phyloP scores from a whole-genome alignment of 345 rosid species.

The Fremontodendron californicum region DNA sequence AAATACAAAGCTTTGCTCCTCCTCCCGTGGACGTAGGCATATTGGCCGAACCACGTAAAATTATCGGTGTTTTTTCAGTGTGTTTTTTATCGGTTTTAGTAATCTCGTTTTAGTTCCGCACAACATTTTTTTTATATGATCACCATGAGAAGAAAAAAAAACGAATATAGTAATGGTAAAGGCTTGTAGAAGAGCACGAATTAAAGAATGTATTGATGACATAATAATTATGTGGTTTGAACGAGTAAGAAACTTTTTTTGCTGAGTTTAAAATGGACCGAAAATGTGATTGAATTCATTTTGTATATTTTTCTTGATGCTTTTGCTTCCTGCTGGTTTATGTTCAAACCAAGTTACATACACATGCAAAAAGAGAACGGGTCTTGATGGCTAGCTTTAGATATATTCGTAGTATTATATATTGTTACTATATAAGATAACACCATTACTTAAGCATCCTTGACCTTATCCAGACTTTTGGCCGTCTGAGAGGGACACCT shows the following conservation, averaged over 20 bases:
- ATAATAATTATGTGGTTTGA: neutral
- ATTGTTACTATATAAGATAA: neutral
- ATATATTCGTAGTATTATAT: neutral
- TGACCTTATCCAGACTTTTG: neutral
- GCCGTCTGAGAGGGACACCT: conserved; percentile 7
- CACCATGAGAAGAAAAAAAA: too few relatives aligned
- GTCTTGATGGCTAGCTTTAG: neutral
- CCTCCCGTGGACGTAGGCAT: too few relatives aligned
- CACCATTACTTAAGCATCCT: neutral
- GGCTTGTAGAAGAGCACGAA: neutral
- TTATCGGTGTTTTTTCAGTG: too few relatives aligned
- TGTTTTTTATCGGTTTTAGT: too few relatives aligned
- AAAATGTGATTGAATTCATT: neutral
- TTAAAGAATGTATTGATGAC: neutral
- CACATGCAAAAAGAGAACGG: neutral
- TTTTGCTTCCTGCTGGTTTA: neutral
- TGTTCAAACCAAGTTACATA: neutral
- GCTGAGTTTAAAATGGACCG: neutral
- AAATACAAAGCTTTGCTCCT: too few relatives aligned
- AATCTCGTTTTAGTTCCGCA: too few relatives aligned
- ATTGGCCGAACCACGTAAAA: too few relatives aligned
- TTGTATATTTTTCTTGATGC: neutral
- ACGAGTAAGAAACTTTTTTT: neutral
- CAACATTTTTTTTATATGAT: too few relatives aligned
- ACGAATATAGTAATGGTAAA: too few relatives aligned